Base-by-base conservation (phyloP, 495 filamentous ascomycete genomes). In the Talaromyces borbonicus region DNA sequence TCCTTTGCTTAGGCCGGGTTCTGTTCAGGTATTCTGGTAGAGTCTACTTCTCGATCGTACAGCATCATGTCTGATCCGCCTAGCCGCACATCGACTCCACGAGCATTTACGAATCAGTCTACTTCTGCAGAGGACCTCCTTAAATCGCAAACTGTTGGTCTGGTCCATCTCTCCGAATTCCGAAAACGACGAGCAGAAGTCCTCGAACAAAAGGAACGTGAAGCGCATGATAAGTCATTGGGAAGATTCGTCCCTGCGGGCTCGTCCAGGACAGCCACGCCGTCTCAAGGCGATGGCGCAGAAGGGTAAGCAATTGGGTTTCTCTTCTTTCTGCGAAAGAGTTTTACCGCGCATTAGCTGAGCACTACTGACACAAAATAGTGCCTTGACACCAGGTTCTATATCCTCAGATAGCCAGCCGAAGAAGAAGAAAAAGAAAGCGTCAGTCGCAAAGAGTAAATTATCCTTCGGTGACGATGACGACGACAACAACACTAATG, bases 121-220 rank as follows among this genome's bases (percentile, higher is more conserved):
- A 74, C 82, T 45, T 90, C 89, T 0, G 84, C 89, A 12, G 84
- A 94, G 66, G 85, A 96, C 47, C 73, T 90, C n/a, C 78, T 98
- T 41, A 89, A 87, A 52, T 87, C 83, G 30, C 84, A 89, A 59
- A 98, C 92, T 1, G 89, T 95, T 43, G 92, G 92, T 35, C 80
- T 98, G 11, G 92, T 97, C 33, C 75, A 87, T 46, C 80, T 96
- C 31, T 85, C 81, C 53, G 92, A 97, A 60, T 98, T 96, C 68
- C 89, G 92, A 62, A 97, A 98, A 65, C 82, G 92, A 30, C 88
- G 92, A 62, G 90, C 89, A 52, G 87, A 98, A 62, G 87, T 90
- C 22, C 69, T 94, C 24, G 92, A 97, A 63, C 85, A 87, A 57
- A 90, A 90, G 58, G 84, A 89, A 53, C 76, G 85, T 47, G 87